phyloP scores from a whole-genome alignment of 2,329 filamentous ascomycete genomes.

The Didymosphaeria variabile region DNA sequence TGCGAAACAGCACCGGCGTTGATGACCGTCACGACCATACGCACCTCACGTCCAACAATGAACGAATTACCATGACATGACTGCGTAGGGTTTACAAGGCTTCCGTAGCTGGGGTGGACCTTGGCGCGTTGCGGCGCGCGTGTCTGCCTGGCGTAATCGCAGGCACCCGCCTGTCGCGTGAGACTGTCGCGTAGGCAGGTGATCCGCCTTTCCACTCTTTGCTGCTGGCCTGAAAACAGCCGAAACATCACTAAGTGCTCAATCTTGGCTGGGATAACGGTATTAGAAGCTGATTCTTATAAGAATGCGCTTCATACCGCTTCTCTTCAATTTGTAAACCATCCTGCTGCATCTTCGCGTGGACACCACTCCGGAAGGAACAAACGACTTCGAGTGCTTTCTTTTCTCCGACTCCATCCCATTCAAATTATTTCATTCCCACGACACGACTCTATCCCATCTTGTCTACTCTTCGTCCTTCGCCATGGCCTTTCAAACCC shows the following conservation, averaged over 20 bases:
- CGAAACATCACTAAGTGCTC: too few relatives aligned
- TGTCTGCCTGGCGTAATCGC: not conserved
- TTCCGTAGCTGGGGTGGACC: not conserved
- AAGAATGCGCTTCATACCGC: not conserved
- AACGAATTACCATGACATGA: not conserved
- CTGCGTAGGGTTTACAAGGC: not conserved
- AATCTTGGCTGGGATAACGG: not conserved
- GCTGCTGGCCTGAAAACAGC: too few relatives aligned
- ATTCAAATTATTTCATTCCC: not conserved
- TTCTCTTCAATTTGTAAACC: not conserved
- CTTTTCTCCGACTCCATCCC: too few relatives aligned
- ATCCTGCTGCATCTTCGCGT: not conserved
- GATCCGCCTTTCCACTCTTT: not conserved
- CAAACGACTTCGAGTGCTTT: not conserved
- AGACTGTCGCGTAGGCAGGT: constrained; percentile 2
- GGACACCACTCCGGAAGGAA: not conserved
- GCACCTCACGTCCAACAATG: too few relatives aligned
- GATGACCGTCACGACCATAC: too few relatives aligned
- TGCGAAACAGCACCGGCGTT: not conserved
- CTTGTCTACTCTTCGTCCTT: not conserved
- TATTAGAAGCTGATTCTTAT: not conserved
- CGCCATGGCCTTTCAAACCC: constrained; percentile 21
- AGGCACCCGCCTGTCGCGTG: constrained; percentile 10
- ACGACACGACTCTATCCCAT: not conserved
- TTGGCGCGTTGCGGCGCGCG: constrained; percentile 3